Base-by-base conservation (phyloP, 768 basidiomycete species). In the Suillus clintonianus region DNA sequence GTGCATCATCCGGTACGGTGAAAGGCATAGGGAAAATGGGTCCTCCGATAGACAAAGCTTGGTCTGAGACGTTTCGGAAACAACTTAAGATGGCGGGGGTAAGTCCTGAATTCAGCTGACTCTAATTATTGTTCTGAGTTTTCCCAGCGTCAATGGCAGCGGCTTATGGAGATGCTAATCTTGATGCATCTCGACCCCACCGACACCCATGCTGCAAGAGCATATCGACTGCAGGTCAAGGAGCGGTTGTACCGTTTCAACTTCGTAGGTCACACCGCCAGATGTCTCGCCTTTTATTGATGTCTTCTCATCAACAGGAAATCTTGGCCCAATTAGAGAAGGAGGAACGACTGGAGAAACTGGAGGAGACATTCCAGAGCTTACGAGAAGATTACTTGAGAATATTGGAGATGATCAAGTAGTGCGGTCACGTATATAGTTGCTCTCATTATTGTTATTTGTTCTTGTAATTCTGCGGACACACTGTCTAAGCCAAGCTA, bases 211-310 rank as follows among this genome's bases (percentile, higher is more conserved):
- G 79, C 81, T 30, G 75, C 81, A 68, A 86, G 81, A 59, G 87
- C 90, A 11, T 97, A 90, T 75, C 82, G 97, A 59, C 75, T 99
- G 37, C 91, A 95, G 75, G 95, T 97, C 71, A 99, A 99, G 77
- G 95, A 97, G 75, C 86, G 97, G 42, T 76, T 99, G 50, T 98
- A 92, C 72, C 85, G 95, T 24, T 98, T 98, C 78, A 99, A 99
- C 78, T 97, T 89, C 74, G 95, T 95, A 70, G 71, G 91, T 83
- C 1, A 17, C 22, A 4, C 53, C 15, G 6, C 24, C 32, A 19
- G 3, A 6, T 55, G 34, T 22, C 32, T 22, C 41, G 53, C 36
- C 34, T 19, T 42, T 65, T 15, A 32, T 56, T 68, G 14, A 58
- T 61, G 30, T 50, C 55, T n/a, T 32, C 43, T 10, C 13, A 27